These are phyloP conservation scores for Apiotrichum montevideense DNA, from an alignment of 1,284 basidiomycete genomes.

Conservation along the genomic window DNA sequence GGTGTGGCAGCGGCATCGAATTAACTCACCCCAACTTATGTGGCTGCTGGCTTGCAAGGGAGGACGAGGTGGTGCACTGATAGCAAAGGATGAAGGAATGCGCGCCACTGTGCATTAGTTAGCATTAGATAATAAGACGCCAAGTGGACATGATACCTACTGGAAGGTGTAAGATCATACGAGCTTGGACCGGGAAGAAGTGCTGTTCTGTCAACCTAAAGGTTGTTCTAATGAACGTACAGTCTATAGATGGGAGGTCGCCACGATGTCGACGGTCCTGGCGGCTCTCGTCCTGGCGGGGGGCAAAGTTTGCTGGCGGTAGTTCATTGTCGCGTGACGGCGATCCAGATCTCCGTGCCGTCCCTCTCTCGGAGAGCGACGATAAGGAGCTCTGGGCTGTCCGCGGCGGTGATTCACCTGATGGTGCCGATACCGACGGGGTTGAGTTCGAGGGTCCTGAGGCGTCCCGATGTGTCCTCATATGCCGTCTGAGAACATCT, in stretches of 20 bases:
- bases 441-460: too few relatives aligned
- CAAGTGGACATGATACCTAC: background rate
- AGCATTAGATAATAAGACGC: background rate
- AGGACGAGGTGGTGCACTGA: background rate
- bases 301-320: background rate
- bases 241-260: slow-evolving; percentile 1
- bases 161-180: background rate
- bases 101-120: background rate
- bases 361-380: background rate
- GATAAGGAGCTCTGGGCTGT: background rate
- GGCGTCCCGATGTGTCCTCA: slow-evolving; percentile 1
- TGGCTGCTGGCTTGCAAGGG: background rate
- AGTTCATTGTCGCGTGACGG: background rate
- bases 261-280: background rate
- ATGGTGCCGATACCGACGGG: background rate
- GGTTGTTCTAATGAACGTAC: background rate
- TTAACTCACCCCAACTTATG: background rate
- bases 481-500: slow-evolving; percentile 5
- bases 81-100: background rate
- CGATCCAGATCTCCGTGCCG: background rate
- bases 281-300: background rate
- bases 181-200: background rate
- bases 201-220: background rate
- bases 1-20: background rate
- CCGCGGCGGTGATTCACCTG: background rate